Base-by-base conservation (phyloP, 495 filamentous ascomycete genomes). In the Peziza echinospora region DNA sequence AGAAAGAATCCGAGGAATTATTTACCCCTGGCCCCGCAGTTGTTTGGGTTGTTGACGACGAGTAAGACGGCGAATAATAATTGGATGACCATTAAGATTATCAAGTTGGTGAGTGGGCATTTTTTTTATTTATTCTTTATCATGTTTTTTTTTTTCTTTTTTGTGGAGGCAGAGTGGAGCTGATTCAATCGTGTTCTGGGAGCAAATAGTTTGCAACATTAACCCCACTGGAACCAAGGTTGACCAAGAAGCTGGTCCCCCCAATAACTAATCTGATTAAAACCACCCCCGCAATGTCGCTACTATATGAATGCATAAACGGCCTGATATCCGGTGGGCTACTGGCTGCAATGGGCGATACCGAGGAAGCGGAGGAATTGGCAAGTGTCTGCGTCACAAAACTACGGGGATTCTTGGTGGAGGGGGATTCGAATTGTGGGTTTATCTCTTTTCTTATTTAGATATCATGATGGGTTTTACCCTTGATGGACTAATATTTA, bases 41-140 rank as follows among this genome's bases (percentile, higher is more conserved):
- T 97, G 25, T 97, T 96, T 51, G 83, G 91, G 45, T 66, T 97
- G 9, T 66, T 97, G 8, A 85, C 93, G n/a, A 17, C 13, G 6
- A n/a, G n/a, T n/a, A n/a, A n/a, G n/a, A 80, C 87, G 44, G 74
- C 83, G 24, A 81, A 79, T 5, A 96, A 97, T 60, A 97, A 97
- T 63, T 97, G 89, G 89, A 96, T 97, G 87, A 86, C 84, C 25
- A 96, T 97, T 58, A 97, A 97, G 55, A 73, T 96, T 46, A 97
- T 97, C 58, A 97, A 97, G 61, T 71, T 97, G 44, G 85, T 89
- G 57, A 49, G 77, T 63, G 16, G 41, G 19, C 3, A 37, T n/a
- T n/a, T n/a, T n/a, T n/a, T n/a, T n/a, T n/a, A n/a, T n/a, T n/a
- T 11, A 6, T 49, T 24, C 19, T 11, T 23, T 41, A 1, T 26